Evolutionary conservation across 805 yeast genomes (phyloP).

Genomic region (Metschnikowia peoriensis): DNA sequence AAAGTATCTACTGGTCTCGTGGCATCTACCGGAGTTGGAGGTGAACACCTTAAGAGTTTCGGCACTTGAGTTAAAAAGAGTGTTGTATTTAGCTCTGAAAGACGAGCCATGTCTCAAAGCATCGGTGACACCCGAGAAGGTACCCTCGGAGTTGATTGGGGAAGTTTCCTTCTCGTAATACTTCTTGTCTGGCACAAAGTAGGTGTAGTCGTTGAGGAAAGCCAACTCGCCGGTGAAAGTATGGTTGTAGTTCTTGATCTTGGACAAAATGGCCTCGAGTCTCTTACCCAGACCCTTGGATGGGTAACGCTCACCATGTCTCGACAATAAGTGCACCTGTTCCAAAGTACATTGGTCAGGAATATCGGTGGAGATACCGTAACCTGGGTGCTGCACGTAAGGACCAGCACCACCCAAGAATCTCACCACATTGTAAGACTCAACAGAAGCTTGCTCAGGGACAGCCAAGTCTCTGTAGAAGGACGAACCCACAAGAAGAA

Average conservation of each 20-base stretch:
- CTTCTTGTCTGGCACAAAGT: slow-evolving; percentile 38
- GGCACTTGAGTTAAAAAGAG: slow-evolving; percentile 36
- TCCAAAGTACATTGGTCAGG: slow-evolving; percentile 55
- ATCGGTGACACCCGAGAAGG: slow-evolving; percentile 53
- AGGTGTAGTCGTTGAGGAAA: slow-evolving; percentile 55
- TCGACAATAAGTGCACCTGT: slow-evolving; percentile 67
- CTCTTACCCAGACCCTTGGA: slow-evolving; percentile 28
- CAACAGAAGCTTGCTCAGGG: slow-evolving; percentile 40
- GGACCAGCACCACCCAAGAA: slow-evolving; percentile 60
- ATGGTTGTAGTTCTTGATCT: slow-evolving; percentile 26
- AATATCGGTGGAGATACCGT: slow-evolving; percentile 47
- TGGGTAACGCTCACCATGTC: slow-evolving; percentile 80
- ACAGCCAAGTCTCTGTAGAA: slow-evolving; percentile 33
- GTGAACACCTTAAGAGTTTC: slow-evolving; percentile 50
- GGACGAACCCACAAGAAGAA: slow-evolving; percentile 27
- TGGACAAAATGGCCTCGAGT: slow-evolving; percentile 26
- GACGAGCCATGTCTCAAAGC: slow-evolving; percentile 49
- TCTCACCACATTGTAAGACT: slow-evolving; percentile 48
- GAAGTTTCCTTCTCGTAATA: slow-evolving; percentile 52
- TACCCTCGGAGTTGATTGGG: slow-evolving; percentile 40
- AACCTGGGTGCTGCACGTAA: slow-evolving; percentile 49
- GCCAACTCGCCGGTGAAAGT: slow-evolving; percentile 48
- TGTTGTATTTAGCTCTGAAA: slow-evolving; percentile 48
- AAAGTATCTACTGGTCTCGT: slow-evolving; percentile 53
- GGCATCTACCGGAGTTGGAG: slow-evolving; percentile 54